phyloP scores from a whole-genome alignment of 768 basidiomycete genomes.

The Suillus discolor region DNA sequence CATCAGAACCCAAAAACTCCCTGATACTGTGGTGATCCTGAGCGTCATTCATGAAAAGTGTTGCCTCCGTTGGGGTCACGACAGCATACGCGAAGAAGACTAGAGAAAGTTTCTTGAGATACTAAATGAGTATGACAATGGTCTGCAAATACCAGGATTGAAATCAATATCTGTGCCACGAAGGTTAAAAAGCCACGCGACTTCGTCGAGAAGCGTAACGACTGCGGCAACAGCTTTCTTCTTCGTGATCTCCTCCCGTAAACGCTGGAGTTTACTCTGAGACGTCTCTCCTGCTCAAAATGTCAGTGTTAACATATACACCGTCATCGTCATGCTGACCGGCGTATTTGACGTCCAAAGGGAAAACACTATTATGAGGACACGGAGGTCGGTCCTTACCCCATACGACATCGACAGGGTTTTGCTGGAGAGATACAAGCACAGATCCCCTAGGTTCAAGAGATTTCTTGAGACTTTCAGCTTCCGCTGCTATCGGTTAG shows the following conservation, averaged over 20 bases:
- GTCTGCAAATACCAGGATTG: conserved; percentile 58
- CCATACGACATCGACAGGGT: conserved; percentile 86
- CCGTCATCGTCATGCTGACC: conserved; percentile 39
- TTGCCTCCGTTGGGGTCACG: conserved; percentile 57
- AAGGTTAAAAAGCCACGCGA: conserved; percentile 93
- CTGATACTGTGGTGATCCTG: conserved; percentile 46
- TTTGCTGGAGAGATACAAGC: conserved; percentile 66
- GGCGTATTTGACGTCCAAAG: conserved; percentile 74
- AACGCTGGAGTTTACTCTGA: conserved; percentile 62
- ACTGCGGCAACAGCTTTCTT: conserved; percentile 62
- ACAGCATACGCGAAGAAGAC: conserved; percentile 95
- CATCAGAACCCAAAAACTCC: conserved; percentile 53
- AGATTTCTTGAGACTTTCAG: conserved; percentile 57
- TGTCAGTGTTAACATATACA: not conserved
- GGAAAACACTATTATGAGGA: conserved; percentile 67
- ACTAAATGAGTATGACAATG: conserved; percentile 7
- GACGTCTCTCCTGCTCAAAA: conserved; percentile 54
- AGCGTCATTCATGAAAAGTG: conserved; percentile 66
- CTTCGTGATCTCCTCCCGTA: conserved; percentile 69
- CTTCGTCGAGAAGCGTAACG: conserved; percentile 89
- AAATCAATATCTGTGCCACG: conserved; percentile 91
- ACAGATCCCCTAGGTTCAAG: conserved; percentile 56
- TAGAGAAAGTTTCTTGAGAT: conserved; percentile 21
- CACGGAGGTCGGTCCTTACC: conserved; percentile 61
- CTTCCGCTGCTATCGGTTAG: conserved; percentile 52